Base-by-base conservation (phyloP, 2,329 filamentous ascomycete genomes). In the Exophiala sideris region DNA sequence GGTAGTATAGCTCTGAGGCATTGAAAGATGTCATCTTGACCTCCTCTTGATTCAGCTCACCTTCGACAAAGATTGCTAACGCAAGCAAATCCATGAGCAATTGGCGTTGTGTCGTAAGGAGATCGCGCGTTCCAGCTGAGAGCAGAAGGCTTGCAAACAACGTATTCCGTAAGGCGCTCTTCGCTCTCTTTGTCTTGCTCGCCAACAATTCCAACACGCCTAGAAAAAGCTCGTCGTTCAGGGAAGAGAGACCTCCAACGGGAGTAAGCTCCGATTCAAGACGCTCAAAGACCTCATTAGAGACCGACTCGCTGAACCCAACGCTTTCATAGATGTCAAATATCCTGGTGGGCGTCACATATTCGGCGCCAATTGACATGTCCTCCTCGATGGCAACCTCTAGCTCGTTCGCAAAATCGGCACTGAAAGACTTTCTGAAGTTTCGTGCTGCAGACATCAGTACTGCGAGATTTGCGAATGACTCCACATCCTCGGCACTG, bases 61-160 rank as follows among this genome's bases (percentile, higher is more conserved):
- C 86, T 68, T 94, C 87, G 79, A 97, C 87, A 69, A 96, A 91
- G 8, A 94, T 80, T 12, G 95, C 78, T 5, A 99, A 79, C 2
- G 94, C 79, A 2, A 97, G 75, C 54, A 97, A 82, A 65, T 92
- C 90, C 58, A 95, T 84, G 47, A 95, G 83, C 7, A 94, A 77
- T 56, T 83, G 83, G 72, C 85, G 85, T 56, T 88, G 86, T 32
- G 89, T 72, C 47, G 87, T 79, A 5, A 94, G 80, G 10, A 82
- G 86, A 66, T 97, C 91, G 65, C 92, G 87, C 0, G 88, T 84
- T 5, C 89, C 86, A 57, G 85, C 85, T 9, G 95, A 81, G 11
- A 91, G 76, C n/a, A 61, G 45, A 16, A 50, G 36, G 38, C 44
- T 55, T n/a, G 50, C 59, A 38, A 61, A 57, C 2, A 61, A 14